phyloP scores from a whole-genome alignment of 805 yeast genomes.

The Candida michaelii region DNA sequence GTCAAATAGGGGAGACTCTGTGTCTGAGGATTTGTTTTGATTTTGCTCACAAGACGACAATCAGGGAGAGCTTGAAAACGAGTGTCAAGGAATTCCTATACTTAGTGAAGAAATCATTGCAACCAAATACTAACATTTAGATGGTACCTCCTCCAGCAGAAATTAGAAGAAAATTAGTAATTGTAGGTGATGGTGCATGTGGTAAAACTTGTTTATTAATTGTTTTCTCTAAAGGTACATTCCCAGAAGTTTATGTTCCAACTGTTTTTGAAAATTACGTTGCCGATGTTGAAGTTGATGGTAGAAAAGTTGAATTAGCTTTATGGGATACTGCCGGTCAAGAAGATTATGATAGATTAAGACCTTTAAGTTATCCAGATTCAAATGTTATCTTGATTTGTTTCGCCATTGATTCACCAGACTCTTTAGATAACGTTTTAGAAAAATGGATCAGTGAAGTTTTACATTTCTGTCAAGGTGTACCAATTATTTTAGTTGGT shows the following conservation, averaged over 20 bases:
- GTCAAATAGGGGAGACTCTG: slow-evolving; percentile 5
- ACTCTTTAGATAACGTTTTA: slow-evolving; percentile 88
- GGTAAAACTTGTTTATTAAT: slow-evolving; percentile 92
- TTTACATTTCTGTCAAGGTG: slow-evolving; percentile 89
- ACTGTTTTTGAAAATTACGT: slow-evolving; percentile 97
- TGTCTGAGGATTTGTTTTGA: slow-evolving; percentile 8
- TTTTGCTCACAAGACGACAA: slow-evolving; percentile 8
- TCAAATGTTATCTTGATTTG: slow-evolving; percentile 89
- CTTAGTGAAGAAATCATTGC: too few species aligned
- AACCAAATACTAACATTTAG: slow-evolving; percentile 9
- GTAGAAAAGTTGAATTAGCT: slow-evolving; percentile 77
- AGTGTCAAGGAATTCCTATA: background rate
- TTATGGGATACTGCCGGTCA: slow-evolving; percentile 99
- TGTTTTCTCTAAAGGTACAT: slow-evolving; percentile 77
- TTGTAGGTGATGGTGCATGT: slow-evolving; percentile 97
- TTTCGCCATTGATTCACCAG: slow-evolving; percentile 88
- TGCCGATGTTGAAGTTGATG: slow-evolving; percentile 78
- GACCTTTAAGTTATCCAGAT: slow-evolving; percentile 91
- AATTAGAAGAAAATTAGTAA: slow-evolving; percentile 79
- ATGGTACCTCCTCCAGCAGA: slow-evolving; percentile 52
- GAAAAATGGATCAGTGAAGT: slow-evolving; percentile 97
- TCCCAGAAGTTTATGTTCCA: slow-evolving; percentile 95
- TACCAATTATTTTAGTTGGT: slow-evolving; percentile 89
- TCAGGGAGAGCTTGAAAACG: background rate
- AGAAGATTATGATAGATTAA: slow-evolving; percentile 93